Evolutionary conservation across 768 basidiomycete genomes (phyloP), one percentile per base, ranked within the genome.

Genomic region (Suillus paluster): DNA sequence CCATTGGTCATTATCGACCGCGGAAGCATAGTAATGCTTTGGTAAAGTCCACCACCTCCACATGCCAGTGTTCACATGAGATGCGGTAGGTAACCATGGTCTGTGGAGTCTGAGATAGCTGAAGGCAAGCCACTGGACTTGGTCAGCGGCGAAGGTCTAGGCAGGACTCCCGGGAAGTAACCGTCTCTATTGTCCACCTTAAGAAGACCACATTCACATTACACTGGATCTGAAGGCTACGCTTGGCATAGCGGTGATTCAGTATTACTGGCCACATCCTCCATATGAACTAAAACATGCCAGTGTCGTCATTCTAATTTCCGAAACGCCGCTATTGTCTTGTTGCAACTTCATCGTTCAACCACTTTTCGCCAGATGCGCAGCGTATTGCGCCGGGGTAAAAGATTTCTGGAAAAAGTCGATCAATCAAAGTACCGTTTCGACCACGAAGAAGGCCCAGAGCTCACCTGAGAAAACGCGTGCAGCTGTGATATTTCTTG

Each of bases 391-490:
- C 64, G 82, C 80, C 6, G 85, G 88, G 5, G 90, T 91, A 61
- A 86, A 84, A 0, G 90, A 87, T 86, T 89, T 91, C 90, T 92
- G 64, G 33, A 39, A n/a, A 11, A 36, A 63, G 36, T 7, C 6
- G 10, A 54, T 25, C 9, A 38, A 58, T 11, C 8, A 50, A 60
- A 25, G 39, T 33, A 46, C 52, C 36, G 54, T 15, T 3, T 33
- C 59, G 33, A 55, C 12, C 11, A 27, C 19, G 19, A 39, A 6
- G 27, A 4, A 39, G 14, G 49, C 25, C 54, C 77, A 2, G n/a
- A 50, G 5, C 49, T 57, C 66, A 92, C 93, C 86, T 95, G 92
- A 15, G 92, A 92, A 75, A 95, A 95, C 5, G 93, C 92, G 67
- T 95, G 92, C 83, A 95, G 88, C 60, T 89, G 84, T 0, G 89